Percentiles rank a stretch among this genome's conserved stretches.
Evolutionary conservation across 768 basidiomycete genomes (phyloP).

Genomic region (Hirschioporus abietinus): DNA sequence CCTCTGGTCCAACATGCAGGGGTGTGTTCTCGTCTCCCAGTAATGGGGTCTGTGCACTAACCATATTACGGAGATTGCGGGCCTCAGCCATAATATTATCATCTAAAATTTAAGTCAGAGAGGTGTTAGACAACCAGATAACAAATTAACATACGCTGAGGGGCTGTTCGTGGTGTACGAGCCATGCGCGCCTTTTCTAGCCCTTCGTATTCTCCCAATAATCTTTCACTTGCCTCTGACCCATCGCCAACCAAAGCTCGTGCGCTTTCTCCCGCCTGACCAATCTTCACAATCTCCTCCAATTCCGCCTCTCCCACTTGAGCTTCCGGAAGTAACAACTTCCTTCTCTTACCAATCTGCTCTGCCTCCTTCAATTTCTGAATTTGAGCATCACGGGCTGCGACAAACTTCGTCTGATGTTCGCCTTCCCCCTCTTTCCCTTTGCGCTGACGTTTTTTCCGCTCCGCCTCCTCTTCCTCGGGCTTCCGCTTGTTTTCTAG

Average conservation of each 20-base stretch:
- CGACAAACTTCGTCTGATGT: conserved; percentile 90
- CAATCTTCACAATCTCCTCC: conserved; percentile 98
- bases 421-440: conserved; percentile 60
- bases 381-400: conserved; percentile 96
- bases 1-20: conserved; percentile 64
- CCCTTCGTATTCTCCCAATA: conserved; percentile 91
- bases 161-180: conserved; percentile 89
- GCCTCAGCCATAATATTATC: conserved; percentile 95
- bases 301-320: conserved; percentile 94
- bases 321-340: conserved; percentile 77
- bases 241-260: conserved; percentile 79
- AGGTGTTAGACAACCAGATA: conserved; percentile 5
- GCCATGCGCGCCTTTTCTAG: conserved; percentile 87
- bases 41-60: conserved; percentile 85
- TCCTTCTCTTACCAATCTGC: conserved; percentile 83
- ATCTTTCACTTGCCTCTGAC: conserved; percentile 75
- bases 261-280: conserved; percentile 85
- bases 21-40: conserved; percentile 98
- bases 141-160: conserved; percentile 66
- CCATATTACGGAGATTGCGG: conserved; percentile 92
- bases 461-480: conserved; percentile 90
- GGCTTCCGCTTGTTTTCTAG: conserved; percentile 94
- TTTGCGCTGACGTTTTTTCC: conserved; percentile 82
- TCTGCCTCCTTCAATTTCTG: conserved; percentile 97
- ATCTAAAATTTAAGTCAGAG: conserved; percentile 43